Evolutionary conservation across 768 basidiomycete genomes (phyloP).

Genomic region (Russula compacta): DNA sequence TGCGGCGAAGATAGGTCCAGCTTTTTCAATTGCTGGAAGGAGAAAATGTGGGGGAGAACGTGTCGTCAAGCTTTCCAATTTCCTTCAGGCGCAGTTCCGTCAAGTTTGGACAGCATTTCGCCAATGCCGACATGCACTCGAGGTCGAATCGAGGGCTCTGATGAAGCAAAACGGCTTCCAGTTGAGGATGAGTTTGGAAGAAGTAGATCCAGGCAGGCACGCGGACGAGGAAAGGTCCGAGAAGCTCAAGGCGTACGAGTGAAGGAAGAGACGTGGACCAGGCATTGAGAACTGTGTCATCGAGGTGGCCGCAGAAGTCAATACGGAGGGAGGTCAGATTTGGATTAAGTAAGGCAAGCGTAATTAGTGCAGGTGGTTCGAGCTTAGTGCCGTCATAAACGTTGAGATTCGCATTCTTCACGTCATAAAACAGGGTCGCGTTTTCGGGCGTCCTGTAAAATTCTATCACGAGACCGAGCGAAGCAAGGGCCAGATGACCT

Average conservation of each 20-base stretch:
- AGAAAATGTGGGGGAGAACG: slow-evolving; percentile 47
- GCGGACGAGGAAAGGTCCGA: slow-evolving; percentile 82
- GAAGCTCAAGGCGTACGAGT: slow-evolving; percentile 66
- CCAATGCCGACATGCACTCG: slow-evolving; percentile 51
- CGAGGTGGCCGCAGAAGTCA: slow-evolving; percentile 79
- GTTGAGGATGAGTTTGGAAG: slow-evolving; percentile 50
- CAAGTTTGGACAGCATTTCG: slow-evolving; percentile 44
- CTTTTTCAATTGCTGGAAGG: slow-evolving; percentile 37
- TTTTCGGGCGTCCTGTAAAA: slow-evolving; percentile 62
- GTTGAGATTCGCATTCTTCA: slow-evolving; percentile 52
- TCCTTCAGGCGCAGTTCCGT: slow-evolving; percentile 72
- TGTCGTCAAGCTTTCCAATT: slow-evolving; percentile 60
- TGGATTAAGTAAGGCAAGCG: slow-evolving; percentile 75
- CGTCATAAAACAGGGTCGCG: slow-evolving; percentile 75
- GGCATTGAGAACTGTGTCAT: slow-evolving; percentile 45
- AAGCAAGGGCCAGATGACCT: neutral
- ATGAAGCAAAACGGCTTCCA: slow-evolving; percentile 69
- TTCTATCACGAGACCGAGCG: neutral
- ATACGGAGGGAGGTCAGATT: slow-evolving; percentile 72
- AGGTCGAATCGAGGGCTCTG: slow-evolving; percentile 84
- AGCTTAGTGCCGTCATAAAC: slow-evolving; percentile 88
- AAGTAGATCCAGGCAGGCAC: slow-evolving; percentile 65
- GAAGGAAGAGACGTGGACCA: slow-evolving; percentile 57
- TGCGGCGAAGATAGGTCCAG: slow-evolving; percentile 67
- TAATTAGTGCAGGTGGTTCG: slow-evolving; percentile 51